These are phyloP conservation scores for Penicillium sp. DNA, from an alignment of 2,329 filamentous ascomycete genomes.

Conservation along the genomic window DNA sequence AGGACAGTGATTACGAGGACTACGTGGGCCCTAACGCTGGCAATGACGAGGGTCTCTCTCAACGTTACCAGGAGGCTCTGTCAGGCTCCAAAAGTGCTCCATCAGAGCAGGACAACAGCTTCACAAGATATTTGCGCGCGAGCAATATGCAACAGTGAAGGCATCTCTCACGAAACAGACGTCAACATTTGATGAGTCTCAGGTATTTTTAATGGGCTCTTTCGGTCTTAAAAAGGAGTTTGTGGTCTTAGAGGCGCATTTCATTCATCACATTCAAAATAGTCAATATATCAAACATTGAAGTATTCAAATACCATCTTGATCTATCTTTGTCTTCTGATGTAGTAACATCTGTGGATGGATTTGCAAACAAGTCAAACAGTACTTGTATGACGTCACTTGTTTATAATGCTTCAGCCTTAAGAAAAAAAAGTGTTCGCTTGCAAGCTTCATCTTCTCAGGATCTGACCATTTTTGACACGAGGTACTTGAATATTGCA, in stretches of 20 bases:
- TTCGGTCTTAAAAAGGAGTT: constrained; percentile 1
- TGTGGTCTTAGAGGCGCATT: constrained; percentile 8
- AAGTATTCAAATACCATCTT: background rate
- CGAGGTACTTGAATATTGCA: background rate
- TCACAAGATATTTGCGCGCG: constrained; percentile 49
- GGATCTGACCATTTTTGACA: background rate
- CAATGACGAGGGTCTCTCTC: constrained; percentile 65
- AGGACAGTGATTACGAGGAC: constrained; percentile 47
- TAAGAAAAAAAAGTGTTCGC: background rate
- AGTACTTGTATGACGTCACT: constrained; percentile 8
- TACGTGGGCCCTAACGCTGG: constrained; percentile 59
- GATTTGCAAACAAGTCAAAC: constrained; percentile 13
- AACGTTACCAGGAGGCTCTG: constrained; percentile 74
- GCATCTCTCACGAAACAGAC: background rate
- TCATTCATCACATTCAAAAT: background rate
- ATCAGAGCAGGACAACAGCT: constrained; percentile 51
- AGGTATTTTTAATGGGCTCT: background rate
- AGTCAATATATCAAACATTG: background rate
- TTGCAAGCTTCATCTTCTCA: background rate
- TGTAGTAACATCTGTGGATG: background rate
- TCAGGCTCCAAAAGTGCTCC: constrained; percentile 48
- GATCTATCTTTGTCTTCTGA: background rate
- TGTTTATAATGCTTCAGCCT: constrained; percentile 1
- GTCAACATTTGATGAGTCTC: background rate
- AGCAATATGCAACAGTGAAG: constrained; percentile 34